phyloP scores from a whole-genome alignment of 495 filamentous ascomycete species.

The Zalerion maritima region DNA sequence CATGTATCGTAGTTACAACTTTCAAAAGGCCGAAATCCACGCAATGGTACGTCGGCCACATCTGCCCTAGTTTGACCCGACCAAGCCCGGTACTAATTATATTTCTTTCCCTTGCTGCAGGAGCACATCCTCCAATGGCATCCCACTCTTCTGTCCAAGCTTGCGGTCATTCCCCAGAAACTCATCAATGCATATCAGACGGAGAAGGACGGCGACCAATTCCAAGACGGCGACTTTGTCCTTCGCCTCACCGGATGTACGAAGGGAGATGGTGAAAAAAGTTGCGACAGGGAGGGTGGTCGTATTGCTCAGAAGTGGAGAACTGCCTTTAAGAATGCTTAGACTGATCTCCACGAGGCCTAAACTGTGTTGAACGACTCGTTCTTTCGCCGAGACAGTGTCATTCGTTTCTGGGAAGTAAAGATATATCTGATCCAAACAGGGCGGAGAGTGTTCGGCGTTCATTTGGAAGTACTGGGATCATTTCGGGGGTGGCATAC shows the following conservation, averaged over 20 bases:
- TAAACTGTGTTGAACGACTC: conserved; percentile 1
- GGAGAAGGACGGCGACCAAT: conserved; percentile 30
- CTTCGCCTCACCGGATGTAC: conserved; percentile 63
- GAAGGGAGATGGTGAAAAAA: conserved; percentile 29
- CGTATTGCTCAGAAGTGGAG: conserved; percentile 32
- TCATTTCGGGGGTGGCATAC: too few relatives aligned
- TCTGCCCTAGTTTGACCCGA: too few relatives aligned
- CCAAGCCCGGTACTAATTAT: too few relatives aligned
- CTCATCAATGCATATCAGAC: conserved; percentile 59
- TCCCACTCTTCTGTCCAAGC: conserved; percentile 82
- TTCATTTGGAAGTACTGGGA: too few relatives aligned
- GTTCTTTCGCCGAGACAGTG: too few relatives aligned
- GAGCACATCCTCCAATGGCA: conserved; percentile 96
- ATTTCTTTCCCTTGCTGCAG: conserved; percentile 28
- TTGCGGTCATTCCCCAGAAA: conserved; percentile 74
- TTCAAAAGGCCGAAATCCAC: conserved; percentile 86
- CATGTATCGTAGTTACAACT: conserved; percentile 82
- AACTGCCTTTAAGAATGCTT: conserved; percentile 20
- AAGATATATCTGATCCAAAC: too few relatives aligned
- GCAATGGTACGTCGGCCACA: conserved; percentile 51
- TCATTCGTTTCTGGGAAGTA: too few relatives aligned
- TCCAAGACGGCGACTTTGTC: conserved; percentile 77
- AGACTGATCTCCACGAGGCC: too few relatives aligned
- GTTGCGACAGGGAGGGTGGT: conserved; percentile 54
- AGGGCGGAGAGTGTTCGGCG: too few relatives aligned